phyloP scores from a whole-genome alignment of 1,139 yeast species.

The Oligophagozyma castellii region DNA sequence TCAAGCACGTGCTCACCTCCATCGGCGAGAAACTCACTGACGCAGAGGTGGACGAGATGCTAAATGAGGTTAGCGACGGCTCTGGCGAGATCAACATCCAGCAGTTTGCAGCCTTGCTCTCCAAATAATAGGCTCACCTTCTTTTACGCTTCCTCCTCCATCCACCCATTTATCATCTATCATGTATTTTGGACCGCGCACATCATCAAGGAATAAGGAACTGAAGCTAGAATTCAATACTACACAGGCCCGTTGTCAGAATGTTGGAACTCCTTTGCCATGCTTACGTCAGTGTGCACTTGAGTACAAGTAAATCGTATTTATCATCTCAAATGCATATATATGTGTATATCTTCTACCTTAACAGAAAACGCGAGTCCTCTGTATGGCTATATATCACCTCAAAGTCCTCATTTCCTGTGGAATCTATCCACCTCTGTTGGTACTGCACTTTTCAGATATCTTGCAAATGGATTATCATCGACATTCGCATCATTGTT shows the following conservation, averaged over 20 bases:
- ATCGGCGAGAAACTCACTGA: conserved; percentile 94
- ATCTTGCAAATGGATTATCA: conserved; percentile 26
- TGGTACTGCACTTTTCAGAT: conserved; percentile 28
- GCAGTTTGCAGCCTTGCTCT: conserved; percentile 76
- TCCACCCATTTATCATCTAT: too few relatives aligned
- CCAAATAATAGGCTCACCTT: conserved; percentile 20
- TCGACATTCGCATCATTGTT: conserved; percentile 4
- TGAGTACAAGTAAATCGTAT: too few relatives aligned
- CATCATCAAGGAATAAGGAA: too few relatives aligned
- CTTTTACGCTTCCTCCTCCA: not conserved
- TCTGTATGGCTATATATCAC: too few relatives aligned
- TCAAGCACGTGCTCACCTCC: conserved; percentile 90
- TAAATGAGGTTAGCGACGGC: conserved; percentile 88
- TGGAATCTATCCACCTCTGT: conserved; percentile 22
- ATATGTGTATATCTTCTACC: not conserved
- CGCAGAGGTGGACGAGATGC: conserved; percentile 94
- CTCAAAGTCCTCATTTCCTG: too few relatives aligned
- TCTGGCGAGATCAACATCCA: conserved; percentile 94
- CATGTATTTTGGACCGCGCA: too few relatives aligned
- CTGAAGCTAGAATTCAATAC: too few relatives aligned
- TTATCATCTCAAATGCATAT: not conserved
- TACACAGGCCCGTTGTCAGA: too few relatives aligned
- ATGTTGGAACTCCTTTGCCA: too few relatives aligned
- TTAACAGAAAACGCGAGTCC: too few relatives aligned
- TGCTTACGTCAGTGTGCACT: too few relatives aligned